phyloP scores from a whole-genome alignment of 768 basidiomycete species.

The Coprinopsis cinerea region DNA sequence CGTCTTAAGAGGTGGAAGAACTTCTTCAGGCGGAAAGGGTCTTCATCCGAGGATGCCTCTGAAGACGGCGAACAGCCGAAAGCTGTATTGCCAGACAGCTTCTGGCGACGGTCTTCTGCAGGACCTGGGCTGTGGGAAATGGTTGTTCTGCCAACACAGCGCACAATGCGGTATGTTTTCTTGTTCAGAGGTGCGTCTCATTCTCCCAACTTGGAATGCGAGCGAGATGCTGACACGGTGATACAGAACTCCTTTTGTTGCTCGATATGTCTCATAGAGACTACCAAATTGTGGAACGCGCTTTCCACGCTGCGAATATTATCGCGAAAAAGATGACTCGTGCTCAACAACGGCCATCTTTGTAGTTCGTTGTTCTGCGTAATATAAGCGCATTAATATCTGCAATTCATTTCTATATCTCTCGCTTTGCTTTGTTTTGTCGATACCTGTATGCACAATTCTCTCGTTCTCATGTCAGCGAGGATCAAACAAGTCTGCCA shows the following conservation, averaged over 20 bases:
- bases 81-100: constrained; percentile 2
- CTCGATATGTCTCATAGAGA: not conserved
- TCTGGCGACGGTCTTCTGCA: constrained; percentile 2
- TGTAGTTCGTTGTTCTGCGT: not conserved
- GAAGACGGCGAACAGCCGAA: constrained; percentile 14
- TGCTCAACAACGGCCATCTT: not conserved
- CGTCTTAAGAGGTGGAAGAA: not conserved
- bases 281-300: constrained; percentile 18
- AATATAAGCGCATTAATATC: too few relatives aligned
- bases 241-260: not conserved
- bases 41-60: constrained; percentile 5
- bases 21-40: not conserved
- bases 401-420: too few relatives aligned
- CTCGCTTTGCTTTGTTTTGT: too few relatives aligned
- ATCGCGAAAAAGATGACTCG: constrained; percentile 15
- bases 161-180: constrained; percentile 58
- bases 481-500: too few relatives aligned
- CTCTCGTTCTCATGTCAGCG: too few relatives aligned
- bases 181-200: constrained; percentile 47
- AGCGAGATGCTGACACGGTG: not conserved
- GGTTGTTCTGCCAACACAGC: constrained; percentile 58
- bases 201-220: not conserved
- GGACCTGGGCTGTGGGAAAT: constrained; percentile 43
- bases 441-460: too few relatives aligned
- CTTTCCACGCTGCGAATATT: constrained; percentile 22